A percentile compares a stretch with the other conserved stretches of the same genome.
These are phyloP conservation scores for Xylaria sp. DNA, from an alignment of 2,329 filamentous ascomycete species.

Conservation along the genomic window DNA sequence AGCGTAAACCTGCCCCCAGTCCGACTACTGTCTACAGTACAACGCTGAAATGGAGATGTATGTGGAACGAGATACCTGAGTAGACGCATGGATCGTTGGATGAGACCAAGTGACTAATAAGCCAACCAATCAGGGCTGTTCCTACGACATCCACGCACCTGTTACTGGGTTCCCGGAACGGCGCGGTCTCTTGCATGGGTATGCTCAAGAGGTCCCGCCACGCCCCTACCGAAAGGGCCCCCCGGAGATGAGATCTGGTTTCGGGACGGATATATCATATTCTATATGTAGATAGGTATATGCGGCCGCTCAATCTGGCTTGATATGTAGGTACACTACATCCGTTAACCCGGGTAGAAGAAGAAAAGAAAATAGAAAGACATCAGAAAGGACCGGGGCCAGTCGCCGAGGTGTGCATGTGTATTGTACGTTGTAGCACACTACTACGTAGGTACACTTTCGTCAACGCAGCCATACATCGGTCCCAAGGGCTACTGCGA, in stretches of 20 bases:
- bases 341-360: slow-evolving; percentile 11
- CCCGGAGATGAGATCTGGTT: slow-evolving; percentile 1
- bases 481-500: background rate
- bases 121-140: slow-evolving; percentile 4
- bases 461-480: background rate
- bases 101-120: background rate
- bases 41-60: background rate
- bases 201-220: slow-evolving; percentile 1
- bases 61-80: slow-evolving; percentile 2
- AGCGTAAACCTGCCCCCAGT: slow-evolving; percentile 6
- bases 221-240: too few relatives aligned
- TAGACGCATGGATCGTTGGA: slow-evolving; percentile 15
- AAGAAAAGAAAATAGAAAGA: background rate
- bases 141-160: slow-evolving; percentile 1
- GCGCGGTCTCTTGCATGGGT: background rate
- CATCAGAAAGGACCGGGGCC: background rate
- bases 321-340: background rate
- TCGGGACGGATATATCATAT: background rate
- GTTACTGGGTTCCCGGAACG: slow-evolving; percentile 12
- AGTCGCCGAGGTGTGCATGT: background rate
- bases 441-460: background rate
- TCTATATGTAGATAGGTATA: background rate
- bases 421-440: background rate
- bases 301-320: slow-evolving; percentile 3
- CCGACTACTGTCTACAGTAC: background rate